Evolutionary conservation across 805 yeast species (phyloP).

Genomic region (Saccharomycopsis babjevae): DNA sequence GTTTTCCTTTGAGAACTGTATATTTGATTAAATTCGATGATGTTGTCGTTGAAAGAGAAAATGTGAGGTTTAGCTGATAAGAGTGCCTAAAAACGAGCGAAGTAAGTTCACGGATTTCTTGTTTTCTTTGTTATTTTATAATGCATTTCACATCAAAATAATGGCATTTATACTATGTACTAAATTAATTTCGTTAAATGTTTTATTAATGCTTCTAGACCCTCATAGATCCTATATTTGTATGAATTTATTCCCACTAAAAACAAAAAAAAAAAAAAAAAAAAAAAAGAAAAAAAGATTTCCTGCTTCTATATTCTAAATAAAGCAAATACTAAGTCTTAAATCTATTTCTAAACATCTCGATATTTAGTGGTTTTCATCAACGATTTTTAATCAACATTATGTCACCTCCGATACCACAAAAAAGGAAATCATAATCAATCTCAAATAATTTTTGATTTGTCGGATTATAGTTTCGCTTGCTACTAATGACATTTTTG

Average conservation of each 20-base stretch:
- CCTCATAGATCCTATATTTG: too few relatives aligned
- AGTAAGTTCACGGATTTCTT: too few relatives aligned
- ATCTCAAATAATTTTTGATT: neutral
- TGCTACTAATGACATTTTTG: neutral
- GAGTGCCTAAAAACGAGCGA: too few relatives aligned
- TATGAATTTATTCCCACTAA: too few relatives aligned
- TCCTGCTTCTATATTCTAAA: too few relatives aligned
- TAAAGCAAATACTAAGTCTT: too few relatives aligned
- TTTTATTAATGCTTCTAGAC: too few relatives aligned
- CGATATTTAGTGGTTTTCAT: neutral
- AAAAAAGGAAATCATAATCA: neutral
- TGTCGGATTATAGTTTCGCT: neutral
- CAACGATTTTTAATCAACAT: neutral
- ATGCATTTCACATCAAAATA: neutral
- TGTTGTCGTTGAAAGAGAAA: slow-evolving; percentile 45
- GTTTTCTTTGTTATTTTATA: neutral
- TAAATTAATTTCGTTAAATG: too few relatives aligned
- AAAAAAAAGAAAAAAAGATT: too few relatives aligned
- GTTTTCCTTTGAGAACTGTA: slow-evolving; percentile 57
- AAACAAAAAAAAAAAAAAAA: too few relatives aligned
- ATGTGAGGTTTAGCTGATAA: slow-evolving; percentile 29
- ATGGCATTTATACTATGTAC: too few relatives aligned
- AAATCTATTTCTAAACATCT: too few relatives aligned
- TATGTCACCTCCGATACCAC: neutral
- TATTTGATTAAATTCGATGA: slow-evolving; percentile 64